Evolutionary conservation across 2,329 filamentous ascomycete species (phyloP), one percentile per base, ranked within the genome.

Genomic region (Fusarium mexicanum): DNA sequence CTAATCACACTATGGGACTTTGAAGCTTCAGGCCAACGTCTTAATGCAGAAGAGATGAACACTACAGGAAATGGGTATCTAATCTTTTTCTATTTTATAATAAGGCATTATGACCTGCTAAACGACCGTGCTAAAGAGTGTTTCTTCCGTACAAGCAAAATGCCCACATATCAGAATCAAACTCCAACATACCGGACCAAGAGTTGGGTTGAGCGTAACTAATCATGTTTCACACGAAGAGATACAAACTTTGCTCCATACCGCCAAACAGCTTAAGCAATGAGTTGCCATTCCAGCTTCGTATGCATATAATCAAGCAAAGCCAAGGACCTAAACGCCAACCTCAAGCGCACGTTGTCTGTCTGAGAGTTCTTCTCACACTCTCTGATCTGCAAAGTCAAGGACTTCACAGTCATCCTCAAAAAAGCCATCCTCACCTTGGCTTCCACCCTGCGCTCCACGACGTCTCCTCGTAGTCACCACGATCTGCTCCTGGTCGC

Each of bases 331-430:
- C 61, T 61, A 48, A 60, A 66, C 58, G 63, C 54, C 66, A 61
- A 69, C 24, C 65, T 50, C 67, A 69, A 58, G 67, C 58, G 47
- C 41, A 38, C 66, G 46, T 58, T 57, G 54, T 43, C 51, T 67
- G 40, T 55, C 29, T 57, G 41, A 41, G 48, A 59, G 35, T 37
- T 61, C 24, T 51, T 29, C 68, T 87, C 80, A 92, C 38, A 91
- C 90, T 80, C 90, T 85, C 83, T 92, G 90, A 77, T 91, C 90
- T 31, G 94, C 93, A 88, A 96, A 97, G 84, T 97, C 94, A 72
- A 97, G 88, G 65, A 98, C 93, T 81, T 97, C 94, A 76, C 94
- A 96, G 80, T 97, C 95, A 80, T 98, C 94, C 83, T 98, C 95
- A 78, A 97, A 97, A 82, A 97, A 97, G 6, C 92, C 93, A 63